Evolutionary conservation across 805 yeast genomes (phyloP), one percentile per base, ranked within the genome.

Genomic region (Ogataea parapolymorpha): DNA sequence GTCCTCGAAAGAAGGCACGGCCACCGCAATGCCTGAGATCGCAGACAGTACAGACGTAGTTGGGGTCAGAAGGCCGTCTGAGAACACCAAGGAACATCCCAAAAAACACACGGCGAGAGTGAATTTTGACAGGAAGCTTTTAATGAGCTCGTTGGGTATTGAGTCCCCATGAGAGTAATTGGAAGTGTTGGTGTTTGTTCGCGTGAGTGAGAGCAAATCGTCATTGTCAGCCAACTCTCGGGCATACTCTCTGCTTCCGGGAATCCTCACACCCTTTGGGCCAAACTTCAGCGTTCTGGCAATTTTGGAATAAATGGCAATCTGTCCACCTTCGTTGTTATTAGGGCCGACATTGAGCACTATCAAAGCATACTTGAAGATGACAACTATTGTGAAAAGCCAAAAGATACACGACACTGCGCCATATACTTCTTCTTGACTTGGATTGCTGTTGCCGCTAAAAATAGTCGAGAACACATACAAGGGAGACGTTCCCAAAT

Each of bases 1-100:
- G 36, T 54, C 50, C 5, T 40, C 32, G 45, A 75, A 65, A 5
- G 66, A 55, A 3, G 81, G 80, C 17, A 61, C 64, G 5, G 80
- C 79, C 13, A 74, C 70, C 32, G 74, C 71, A 32, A 77, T 72
- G 39, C 85, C 85, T 2, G 70, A 72, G 25, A 79, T 59, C 1
- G 83, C 81, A 40, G 77, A 68, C 35, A 78, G 65, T 3, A 78
- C 80, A 1, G 83, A 77, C 10, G 82, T 77, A 2, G 83, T 78
- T 18, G 85, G 85, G 2, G 84, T 79, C 44, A 79, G 64, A 39
- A 79, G 60, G 5, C 83, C 83, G 57, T 79, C 83, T 7, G 80
- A 74, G 27, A 79, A 59, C 14, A 79, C 79, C 49, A 79, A 62
- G 1, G 80, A 64, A 49, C 82, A 75, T 2, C 83, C 83, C 22